Percentiles rank a stretch among this genome's conserved stretches.
phyloP scores from a whole-genome alignment of 2,329 filamentous ascomycete genomes.

The Talaromyces sp. region DNA sequence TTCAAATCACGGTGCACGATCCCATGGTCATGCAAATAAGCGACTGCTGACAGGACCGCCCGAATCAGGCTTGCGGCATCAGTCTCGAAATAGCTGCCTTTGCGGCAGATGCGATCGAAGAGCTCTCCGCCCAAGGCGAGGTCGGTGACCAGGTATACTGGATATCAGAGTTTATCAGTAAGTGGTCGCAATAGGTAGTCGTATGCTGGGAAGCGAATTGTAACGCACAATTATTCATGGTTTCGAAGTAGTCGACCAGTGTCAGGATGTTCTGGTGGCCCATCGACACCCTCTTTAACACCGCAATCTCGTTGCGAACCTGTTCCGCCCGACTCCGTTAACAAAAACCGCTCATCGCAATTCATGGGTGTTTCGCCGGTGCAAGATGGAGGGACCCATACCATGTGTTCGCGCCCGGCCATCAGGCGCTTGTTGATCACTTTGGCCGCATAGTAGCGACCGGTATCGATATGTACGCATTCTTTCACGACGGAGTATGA shows the following conservation, averaged over 20 bases:
- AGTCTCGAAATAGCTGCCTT: slow-evolving; percentile 97
- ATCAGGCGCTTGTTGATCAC: slow-evolving; percentile 99
- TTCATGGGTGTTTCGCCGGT: neutral
- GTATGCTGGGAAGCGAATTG: neutral
- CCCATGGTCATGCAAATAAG: slow-evolving; percentile 96
- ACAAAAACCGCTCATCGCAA: neutral
- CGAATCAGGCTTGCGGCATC: slow-evolving; percentile 95
- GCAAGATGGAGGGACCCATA: slow-evolving; percentile 41
- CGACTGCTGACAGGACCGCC: slow-evolving; percentile 93
- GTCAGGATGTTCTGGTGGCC: slow-evolving; percentile 98
- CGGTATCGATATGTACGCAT: slow-evolving; percentile 97
- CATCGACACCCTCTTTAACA: slow-evolving; percentile 98
- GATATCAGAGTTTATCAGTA: slow-evolving; percentile 17
- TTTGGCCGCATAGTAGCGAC: slow-evolving; percentile 96
- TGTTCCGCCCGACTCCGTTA: slow-evolving; percentile 38
- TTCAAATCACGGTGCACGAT: slow-evolving; percentile 98
- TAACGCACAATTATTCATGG: slow-evolving; percentile 85
- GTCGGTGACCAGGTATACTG: slow-evolving; percentile 94
- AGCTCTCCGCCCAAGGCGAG: slow-evolving; percentile 94
- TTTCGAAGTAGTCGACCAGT: slow-evolving; percentile 98
- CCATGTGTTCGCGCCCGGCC: slow-evolving; percentile 98
- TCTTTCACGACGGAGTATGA: slow-evolving; percentile 99
- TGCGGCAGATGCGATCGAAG: slow-evolving; percentile 97
- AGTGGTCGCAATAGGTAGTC: neutral
- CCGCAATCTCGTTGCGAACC: slow-evolving; percentile 97